Evolutionary conservation across 176 grass and related monocot genomes (phyloP).

Genomic region (Oropetium thomaeum): DNA sequence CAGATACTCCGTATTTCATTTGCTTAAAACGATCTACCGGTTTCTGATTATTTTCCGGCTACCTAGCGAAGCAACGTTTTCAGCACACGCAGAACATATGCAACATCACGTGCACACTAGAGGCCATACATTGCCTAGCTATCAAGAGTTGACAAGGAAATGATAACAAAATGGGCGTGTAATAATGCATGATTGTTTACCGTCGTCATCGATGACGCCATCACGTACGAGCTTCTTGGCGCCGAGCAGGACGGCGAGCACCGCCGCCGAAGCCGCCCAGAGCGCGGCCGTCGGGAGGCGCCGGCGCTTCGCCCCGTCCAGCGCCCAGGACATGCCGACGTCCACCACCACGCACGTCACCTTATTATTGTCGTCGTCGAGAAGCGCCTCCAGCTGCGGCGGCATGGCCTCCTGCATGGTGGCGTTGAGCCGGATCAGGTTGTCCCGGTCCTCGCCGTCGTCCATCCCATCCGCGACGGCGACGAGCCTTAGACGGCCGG

Average conservation of each 20-base stretch:
- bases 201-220: constrained; percentile 52
- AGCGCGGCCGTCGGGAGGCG: constrained; percentile 30
- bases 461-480: constrained; percentile 37
- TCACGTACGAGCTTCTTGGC: constrained; percentile 31
- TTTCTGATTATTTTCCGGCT: too few species aligned
- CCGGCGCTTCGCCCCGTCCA: constrained; percentile 24
- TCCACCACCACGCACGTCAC: constrained; percentile 47
- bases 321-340: constrained; percentile 31
- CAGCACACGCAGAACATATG: too few species aligned
- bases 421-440: constrained; percentile 27
- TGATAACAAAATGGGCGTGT: too few species aligned
- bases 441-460: constrained; percentile 20
- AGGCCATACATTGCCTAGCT: too few species aligned
- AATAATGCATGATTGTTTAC: neutral
- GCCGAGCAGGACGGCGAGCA: neutral
- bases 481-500: constrained; percentile 22
- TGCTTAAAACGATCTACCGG: too few species aligned
- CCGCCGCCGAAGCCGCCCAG: constrained; percentile 33
- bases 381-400: constrained; percentile 35
- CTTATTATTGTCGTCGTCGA: constrained; percentile 13
- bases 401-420: constrained; percentile 30
- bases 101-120: too few species aligned
- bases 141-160: neutral
- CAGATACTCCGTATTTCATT: too few species aligned
- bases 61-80: too few species aligned